phyloP scores from a whole-genome alignment of 2,329 filamentous ascomycete genomes.

The Hymenotorrendiella dingleyae region DNA sequence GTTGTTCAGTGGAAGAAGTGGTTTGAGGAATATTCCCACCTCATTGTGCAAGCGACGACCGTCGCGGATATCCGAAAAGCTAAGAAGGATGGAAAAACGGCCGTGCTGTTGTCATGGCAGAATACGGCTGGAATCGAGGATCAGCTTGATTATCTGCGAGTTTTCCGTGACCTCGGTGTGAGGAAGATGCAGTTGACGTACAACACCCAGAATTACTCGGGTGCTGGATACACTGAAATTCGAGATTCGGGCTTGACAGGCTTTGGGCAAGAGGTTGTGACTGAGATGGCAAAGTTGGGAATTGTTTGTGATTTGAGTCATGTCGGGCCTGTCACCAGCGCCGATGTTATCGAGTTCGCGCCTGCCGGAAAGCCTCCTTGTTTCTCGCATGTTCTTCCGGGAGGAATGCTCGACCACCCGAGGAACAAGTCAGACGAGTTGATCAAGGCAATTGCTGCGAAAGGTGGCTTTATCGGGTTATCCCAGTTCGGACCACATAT shows the following conservation, averaged over 20 bases:
- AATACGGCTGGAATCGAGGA: conserved; percentile 38
- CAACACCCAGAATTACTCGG: conserved; percentile 38
- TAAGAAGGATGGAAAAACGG: conserved; percentile 33
- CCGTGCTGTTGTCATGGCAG: conserved; percentile 36
- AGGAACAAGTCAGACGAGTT: conserved; percentile 36
- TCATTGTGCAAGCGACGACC: conserved; percentile 35
- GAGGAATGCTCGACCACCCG: conserved; percentile 32
- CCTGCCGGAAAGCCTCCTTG: conserved; percentile 34
- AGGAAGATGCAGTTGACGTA: conserved; percentile 39
- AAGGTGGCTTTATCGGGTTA: conserved; percentile 35
- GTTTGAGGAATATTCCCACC: conserved; percentile 36
- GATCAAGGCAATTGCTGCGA: conserved; percentile 32
- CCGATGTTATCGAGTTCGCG: conserved; percentile 33
- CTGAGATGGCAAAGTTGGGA: conserved; percentile 29
- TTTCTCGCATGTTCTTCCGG: conserved; percentile 35
- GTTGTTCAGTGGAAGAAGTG: conserved; percentile 39
- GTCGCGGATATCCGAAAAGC: conserved; percentile 34
- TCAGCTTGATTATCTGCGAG: conserved; percentile 33
- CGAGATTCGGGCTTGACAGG: conserved; percentile 34
- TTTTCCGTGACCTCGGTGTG: conserved; percentile 37
- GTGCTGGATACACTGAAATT: conserved; percentile 35
- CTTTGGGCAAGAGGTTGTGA: conserved; percentile 21
- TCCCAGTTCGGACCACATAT: conserved; percentile 37
- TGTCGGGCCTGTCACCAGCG: conserved; percentile 31
- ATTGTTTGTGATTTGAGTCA: conserved; percentile 33